A percentile compares a stretch with the other conserved stretches of the same genome.
Conservation (phyloP, 2,329 filamentous ascomycete genomes). For the Talaromyces atroroseus region DNA sequence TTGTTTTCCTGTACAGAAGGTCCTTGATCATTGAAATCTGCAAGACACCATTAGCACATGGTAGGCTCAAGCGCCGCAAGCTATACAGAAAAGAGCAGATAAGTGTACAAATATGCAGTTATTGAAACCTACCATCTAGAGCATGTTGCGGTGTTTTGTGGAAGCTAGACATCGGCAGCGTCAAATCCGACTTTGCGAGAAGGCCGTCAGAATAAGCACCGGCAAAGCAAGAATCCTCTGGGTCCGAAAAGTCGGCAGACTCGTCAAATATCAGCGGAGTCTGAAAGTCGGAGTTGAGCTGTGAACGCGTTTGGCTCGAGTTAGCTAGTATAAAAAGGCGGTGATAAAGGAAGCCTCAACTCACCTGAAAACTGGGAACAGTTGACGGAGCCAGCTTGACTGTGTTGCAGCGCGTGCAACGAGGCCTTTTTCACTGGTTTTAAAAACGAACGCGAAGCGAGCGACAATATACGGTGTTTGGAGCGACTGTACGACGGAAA, state of each 20-base stretch:
- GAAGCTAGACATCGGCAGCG: slow-evolving; percentile 77
- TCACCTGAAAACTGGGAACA: slow-evolving; percentile 42
- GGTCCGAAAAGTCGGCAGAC: slow-evolving; percentile 41
- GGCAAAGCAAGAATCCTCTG: slow-evolving; percentile 41
- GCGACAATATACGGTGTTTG: slow-evolving; percentile 40
- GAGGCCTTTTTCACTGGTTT: slow-evolving; percentile 30
- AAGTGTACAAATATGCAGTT: background rate
- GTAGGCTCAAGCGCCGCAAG: too few relatives aligned
- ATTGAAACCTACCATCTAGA: slow-evolving; percentile 67
- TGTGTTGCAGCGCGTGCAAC: slow-evolving; percentile 43
- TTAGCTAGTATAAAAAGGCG: slow-evolving; percentile 12
- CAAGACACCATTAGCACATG: background rate
- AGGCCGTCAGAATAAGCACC: slow-evolving; percentile 47
- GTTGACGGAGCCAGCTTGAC: slow-evolving; percentile 47
- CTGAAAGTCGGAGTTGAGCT: slow-evolving; percentile 42
- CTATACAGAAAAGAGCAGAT: background rate
- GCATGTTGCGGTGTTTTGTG: slow-evolving; percentile 68
- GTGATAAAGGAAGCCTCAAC: slow-evolving; percentile 19
- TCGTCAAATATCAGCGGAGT: slow-evolving; percentile 45
- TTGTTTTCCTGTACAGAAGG: slow-evolving; percentile 35
- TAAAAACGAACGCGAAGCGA: slow-evolving; percentile 32
- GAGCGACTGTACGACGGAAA: slow-evolving; percentile 35
- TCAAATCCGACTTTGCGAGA: slow-evolving; percentile 53
- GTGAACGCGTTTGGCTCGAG: slow-evolving; percentile 7
- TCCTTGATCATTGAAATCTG: slow-evolving; percentile 25